A percentile compares a stretch with the other conserved stretches of the same genome.
Conservation (phyloP, 2,329 filamentous ascomycete genomes). For the Neonectria coccinea region DNA sequence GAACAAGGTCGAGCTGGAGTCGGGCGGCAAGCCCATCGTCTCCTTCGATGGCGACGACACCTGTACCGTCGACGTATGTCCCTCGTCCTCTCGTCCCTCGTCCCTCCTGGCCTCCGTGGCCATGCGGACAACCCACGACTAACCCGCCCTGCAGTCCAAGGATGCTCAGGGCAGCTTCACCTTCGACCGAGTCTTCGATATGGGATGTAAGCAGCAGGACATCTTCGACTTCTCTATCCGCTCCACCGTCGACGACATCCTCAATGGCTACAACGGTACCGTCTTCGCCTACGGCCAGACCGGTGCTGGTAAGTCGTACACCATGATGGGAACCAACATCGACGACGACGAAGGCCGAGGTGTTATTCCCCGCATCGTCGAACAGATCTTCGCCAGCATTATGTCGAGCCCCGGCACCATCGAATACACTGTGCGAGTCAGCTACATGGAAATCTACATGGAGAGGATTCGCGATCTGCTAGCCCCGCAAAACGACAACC, state of each 20-base stretch:
- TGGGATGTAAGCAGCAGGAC: constrained; percentile 88
- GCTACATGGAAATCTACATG: constrained; percentile 99
- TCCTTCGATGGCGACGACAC: constrained; percentile 89
- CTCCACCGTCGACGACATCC: constrained; percentile 94
- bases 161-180: constrained; percentile 90
- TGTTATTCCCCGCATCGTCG: constrained; percentile 95
- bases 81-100: constrained; percentile 14
- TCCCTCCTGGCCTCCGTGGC: constrained; percentile 8
- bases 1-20: constrained; percentile 92
- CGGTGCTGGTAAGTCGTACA: constrained; percentile 98
- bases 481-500: constrained; percentile 92
- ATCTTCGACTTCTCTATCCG: constrained; percentile 99
- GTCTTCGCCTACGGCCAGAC: constrained; percentile 99
- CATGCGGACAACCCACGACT: constrained; percentile 33
- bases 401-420: constrained; percentile 91
- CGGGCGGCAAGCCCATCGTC: constrained; percentile 92
- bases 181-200: constrained; percentile 97
- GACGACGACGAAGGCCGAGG: constrained; percentile 88
- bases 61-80: constrained; percentile 82
- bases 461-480: constrained; percentile 95
- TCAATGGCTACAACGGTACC: constrained; percentile 99
- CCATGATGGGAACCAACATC: constrained; percentile 87
- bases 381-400: constrained; percentile 97
- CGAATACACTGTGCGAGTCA: constrained; percentile 98
- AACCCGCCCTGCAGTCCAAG: constrained; percentile 71